These are phyloP conservation scores for Pyricularia sp. DNA, from an alignment of 2,329 filamentous ascomycete species.

Conservation along the genomic window DNA sequence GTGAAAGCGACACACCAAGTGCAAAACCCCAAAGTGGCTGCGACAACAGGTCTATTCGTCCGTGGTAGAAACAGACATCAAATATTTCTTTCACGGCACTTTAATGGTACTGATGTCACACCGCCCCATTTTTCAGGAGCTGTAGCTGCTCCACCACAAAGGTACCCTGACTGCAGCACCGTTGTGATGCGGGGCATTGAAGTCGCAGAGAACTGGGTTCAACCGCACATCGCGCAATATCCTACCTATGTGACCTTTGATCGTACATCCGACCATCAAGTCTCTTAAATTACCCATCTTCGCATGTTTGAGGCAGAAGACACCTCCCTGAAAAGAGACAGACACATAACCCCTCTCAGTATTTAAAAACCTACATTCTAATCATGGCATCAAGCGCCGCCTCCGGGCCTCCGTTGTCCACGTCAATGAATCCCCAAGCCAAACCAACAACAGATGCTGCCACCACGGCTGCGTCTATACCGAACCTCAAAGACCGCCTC, in stretches of 20 bases:
- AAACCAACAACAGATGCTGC: background rate
- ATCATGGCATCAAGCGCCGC: background rate
- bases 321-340: background rate
- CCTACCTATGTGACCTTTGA: background rate
- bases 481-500: slow-evolving; percentile 46
- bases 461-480: slow-evolving; percentile 20
- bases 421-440: background rate
- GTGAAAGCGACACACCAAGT: too few species aligned
- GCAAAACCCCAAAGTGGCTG: too few species aligned
- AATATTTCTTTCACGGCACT: background rate
- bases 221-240: background rate
- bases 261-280: background rate
- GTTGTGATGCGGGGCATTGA: background rate
- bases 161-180: background rate
- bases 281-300: background rate
- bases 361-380: background rate
- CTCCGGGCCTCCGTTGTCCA: background rate
- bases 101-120: background rate
- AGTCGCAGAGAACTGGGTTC: background rate
- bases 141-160: background rate
- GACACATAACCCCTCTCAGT: background rate
- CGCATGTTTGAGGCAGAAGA: background rate
- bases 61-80: background rate
- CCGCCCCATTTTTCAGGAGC: background rate
- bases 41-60: too few species aligned